A percentile compares a stretch with the other conserved stretches of the same genome.
These are phyloP conservation scores for Penicillium bovifimosum DNA, from an alignment of 495 filamentous ascomycete genomes.

Conservation along the genomic window DNA sequence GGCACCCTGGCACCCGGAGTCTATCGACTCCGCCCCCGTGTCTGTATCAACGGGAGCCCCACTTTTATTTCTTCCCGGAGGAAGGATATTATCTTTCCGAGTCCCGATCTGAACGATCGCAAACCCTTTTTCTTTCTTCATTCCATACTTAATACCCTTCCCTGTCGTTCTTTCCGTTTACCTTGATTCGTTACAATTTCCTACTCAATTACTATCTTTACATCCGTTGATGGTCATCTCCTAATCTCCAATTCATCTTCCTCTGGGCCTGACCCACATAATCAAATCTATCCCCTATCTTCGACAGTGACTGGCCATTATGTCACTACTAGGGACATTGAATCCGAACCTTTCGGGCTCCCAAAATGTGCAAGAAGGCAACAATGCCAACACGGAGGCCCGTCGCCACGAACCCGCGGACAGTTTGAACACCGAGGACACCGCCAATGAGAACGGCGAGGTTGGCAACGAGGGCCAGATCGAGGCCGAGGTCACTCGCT, in stretches of 20 bases:
- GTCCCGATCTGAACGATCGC: slow-evolving; percentile 1
- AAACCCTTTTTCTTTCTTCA: slow-evolving; percentile 6
- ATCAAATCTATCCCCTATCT: background rate
- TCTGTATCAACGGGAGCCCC: background rate
- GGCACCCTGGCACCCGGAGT: too few relatives aligned
- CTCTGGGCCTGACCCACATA: too few relatives aligned
- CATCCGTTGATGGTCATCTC: slow-evolving; percentile 15
- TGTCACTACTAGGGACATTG: slow-evolving; percentile 39
- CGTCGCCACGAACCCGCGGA: slow-evolving; percentile 19
- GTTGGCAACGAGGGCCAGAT: slow-evolving; percentile 26
- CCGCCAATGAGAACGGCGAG: slow-evolving; percentile 22
- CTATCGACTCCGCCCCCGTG: slow-evolving; percentile 1
- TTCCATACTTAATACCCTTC: background rate
- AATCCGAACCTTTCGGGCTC: slow-evolving; percentile 28
- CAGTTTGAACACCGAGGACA: slow-evolving; percentile 27
- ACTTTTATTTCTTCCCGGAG: background rate
- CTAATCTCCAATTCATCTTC: slow-evolving; percentile 4
- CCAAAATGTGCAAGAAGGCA: slow-evolving; percentile 2
- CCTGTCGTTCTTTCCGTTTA: background rate
- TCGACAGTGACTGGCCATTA: slow-evolving; percentile 16
- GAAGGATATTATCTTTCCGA: background rate
- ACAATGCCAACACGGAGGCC: slow-evolving; percentile 10
- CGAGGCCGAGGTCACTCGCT: slow-evolving; percentile 37
- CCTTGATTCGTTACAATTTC: background rate
- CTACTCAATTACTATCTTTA: background rate